A percentile compares a stretch with the other conserved stretches of the same genome.
These are phyloP conservation scores for Tolypocladium guangdongense DNA, from an alignment of 2,329 filamentous ascomycete species.

Conservation along the genomic window DNA sequence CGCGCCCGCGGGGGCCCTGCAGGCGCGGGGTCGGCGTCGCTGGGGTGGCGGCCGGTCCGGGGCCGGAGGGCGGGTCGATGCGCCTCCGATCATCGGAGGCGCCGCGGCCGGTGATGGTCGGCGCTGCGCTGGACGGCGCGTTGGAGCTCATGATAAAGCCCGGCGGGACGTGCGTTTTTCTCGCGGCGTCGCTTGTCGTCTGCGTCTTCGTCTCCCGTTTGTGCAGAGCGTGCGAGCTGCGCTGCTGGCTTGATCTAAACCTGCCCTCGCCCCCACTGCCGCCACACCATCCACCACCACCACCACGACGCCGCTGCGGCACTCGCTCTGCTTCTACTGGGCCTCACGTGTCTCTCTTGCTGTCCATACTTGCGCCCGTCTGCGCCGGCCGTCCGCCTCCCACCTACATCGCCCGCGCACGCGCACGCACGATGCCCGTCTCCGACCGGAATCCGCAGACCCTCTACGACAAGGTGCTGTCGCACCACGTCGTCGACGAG, in stretches of 20 bases:
- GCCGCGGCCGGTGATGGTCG: slow-evolving; percentile 4
- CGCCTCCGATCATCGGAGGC: slow-evolving; percentile 12
- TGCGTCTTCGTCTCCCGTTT: too few relatives aligned
- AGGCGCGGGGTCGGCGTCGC: too few relatives aligned
- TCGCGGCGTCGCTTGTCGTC: background rate
- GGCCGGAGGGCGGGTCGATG: background rate
- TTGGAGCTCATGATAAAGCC: background rate
- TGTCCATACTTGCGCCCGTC: too few relatives aligned
- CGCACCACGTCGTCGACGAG: slow-evolving; percentile 89
- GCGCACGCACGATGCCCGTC: slow-evolving; percentile 63
- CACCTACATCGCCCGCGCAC: background rate
- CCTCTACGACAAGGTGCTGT: slow-evolving; percentile 95
- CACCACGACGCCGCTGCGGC: too few relatives aligned
- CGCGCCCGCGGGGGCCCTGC: background rate
- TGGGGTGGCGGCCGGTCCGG: slow-evolving; percentile 8
- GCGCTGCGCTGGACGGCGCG: background rate
- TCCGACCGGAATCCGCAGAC: slow-evolving; percentile 65
- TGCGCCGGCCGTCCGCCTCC: background rate
- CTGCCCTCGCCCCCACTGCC: too few relatives aligned
- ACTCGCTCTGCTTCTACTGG: too few relatives aligned
- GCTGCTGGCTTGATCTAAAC: too few relatives aligned
- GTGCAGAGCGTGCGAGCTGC: too few relatives aligned
- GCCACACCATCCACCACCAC: too few relatives aligned
- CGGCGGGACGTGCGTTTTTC: background rate
- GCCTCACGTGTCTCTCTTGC: too few relatives aligned